Percentiles rank a stretch among this genome's conserved stretches.
Evolutionary conservation across 2,329 filamentous ascomycete species (phyloP).

Genomic region (Pseudocercospora crystallina): DNA sequence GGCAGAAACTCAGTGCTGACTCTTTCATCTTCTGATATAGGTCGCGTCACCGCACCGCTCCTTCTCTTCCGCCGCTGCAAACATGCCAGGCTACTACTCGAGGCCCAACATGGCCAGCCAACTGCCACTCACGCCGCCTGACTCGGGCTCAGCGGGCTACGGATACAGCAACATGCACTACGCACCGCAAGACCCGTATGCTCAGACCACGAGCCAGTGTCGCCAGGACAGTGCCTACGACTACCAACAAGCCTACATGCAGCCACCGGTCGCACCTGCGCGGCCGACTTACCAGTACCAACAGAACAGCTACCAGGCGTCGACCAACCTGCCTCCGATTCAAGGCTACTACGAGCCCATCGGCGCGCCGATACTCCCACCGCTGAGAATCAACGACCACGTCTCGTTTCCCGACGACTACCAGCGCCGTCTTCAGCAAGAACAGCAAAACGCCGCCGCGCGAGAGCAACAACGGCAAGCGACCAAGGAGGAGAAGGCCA

Average conservation of each 20-base stretch:
- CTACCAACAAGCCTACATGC: conserved; percentile 49
- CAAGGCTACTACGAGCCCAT: conserved; percentile 46
- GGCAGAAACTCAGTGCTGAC: conserved; percentile 2
- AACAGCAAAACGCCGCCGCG: conserved; percentile 36
- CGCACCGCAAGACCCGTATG: conserved; percentile 43
- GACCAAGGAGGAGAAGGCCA: conserved; percentile 63
- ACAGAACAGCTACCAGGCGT: conserved; percentile 29
- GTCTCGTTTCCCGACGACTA: conserved; percentile 40
- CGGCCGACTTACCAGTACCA: conserved; percentile 34
- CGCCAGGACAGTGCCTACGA: conserved; percentile 47
- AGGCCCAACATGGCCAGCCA: conserved; percentile 42
- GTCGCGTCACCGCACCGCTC: conserved; percentile 44
- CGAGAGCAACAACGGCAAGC: conserved; percentile 41
- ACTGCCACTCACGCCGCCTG: conserved; percentile 51
- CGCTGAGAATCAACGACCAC: conserved; percentile 45
- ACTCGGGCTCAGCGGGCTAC: conserved; percentile 45
- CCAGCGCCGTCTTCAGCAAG: conserved; percentile 39
- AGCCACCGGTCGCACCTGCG: conserved; percentile 34
- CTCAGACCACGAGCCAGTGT: conserved; percentile 34
- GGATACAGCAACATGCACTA: conserved; percentile 43
- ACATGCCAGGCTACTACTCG: conserved; percentile 53
- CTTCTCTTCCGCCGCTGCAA: conserved; percentile 40
- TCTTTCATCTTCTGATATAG: conserved; percentile 4
- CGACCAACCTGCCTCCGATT: conserved; percentile 36
- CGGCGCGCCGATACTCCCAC: conserved; percentile 47